Conservation (phyloP, 2,329 filamentous ascomycete species). For the Fusarium nisikadoi region DNA sequence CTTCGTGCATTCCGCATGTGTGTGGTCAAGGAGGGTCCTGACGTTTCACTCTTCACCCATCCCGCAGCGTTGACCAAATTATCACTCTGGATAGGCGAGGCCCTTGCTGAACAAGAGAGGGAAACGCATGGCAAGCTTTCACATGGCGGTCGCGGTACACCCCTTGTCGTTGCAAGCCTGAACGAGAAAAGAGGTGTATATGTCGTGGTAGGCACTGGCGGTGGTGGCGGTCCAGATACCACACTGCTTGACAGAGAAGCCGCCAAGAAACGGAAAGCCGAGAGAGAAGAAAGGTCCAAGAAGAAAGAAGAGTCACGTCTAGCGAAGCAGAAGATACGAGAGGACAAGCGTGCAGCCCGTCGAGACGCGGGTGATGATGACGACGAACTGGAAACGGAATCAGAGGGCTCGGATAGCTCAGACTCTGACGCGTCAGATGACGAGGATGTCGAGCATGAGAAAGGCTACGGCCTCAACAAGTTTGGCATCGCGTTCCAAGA, state of each 20-base stretch:
- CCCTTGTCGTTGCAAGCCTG: constrained; percentile 88
- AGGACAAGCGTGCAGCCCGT: constrained; percentile 70
- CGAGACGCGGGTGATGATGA: constrained; percentile 59
- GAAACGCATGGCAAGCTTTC: constrained; percentile 76
- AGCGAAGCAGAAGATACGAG: constrained; percentile 67
- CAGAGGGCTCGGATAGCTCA: constrained; percentile 53
- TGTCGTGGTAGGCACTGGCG: constrained; percentile 91
- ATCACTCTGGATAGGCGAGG: constrained; percentile 93
- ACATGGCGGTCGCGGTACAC: constrained; percentile 77
- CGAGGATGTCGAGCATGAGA: constrained; percentile 62
- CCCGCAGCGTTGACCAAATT: constrained; percentile 93
- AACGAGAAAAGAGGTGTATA: constrained; percentile 91
- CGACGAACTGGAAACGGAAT: constrained; percentile 60
- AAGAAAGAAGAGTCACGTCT: constrained; percentile 67
- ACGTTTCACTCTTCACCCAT: constrained; percentile 90
- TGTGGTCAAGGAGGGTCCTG: constrained; percentile 93
- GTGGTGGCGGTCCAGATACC: constrained; percentile 80
- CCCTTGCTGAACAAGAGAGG: constrained; percentile 87
- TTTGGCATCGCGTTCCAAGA: constrained; percentile 97
- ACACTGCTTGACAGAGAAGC: constrained; percentile 75
- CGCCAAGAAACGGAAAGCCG: constrained; percentile 70
- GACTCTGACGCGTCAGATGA: constrained; percentile 63
- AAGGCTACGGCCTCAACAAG: constrained; percentile 82
- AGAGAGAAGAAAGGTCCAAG: constrained; percentile 71
- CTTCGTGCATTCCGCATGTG: constrained; percentile 93